Percentiles rank a stretch among this genome's conserved stretches.
These are phyloP conservation scores for Loxodes magnus DNA, from an alignment of 73 alveolate genomes.

Conservation along the genomic window DNA sequence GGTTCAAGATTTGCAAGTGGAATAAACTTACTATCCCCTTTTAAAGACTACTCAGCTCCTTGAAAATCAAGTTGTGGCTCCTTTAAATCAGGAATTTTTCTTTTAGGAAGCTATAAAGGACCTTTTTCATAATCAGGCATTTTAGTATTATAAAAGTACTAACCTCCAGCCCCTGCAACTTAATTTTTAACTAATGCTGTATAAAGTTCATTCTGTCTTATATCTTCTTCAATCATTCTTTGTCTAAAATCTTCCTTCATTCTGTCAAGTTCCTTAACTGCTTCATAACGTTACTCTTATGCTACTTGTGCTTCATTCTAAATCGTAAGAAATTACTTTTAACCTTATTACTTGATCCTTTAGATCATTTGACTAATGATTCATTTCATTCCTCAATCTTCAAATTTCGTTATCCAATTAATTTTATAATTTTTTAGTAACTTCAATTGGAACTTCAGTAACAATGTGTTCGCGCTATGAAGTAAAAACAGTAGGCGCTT, in stretches of 20 bases:
- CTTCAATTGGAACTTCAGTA: conserved; percentile 1
- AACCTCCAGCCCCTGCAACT: not conserved
- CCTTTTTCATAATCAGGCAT: not conserved
- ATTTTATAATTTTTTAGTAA: not conserved
- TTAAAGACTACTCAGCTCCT: not conserved
- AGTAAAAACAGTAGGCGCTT: conserved; percentile 8
- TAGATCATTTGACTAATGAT: conserved; percentile 35
- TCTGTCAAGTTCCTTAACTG: conserved; percentile 52
- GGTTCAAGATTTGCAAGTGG: conserved; percentile 9
- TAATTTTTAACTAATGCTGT: not conserved
- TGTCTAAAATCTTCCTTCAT: conserved; percentile 25
- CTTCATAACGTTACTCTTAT: conserved; percentile 42
- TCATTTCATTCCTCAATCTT: conserved; percentile 42
- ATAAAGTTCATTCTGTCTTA: conserved; percentile 7
- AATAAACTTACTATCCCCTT: conserved; percentile 7
- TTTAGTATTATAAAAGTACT: not conserved
- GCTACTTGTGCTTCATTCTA: conserved; percentile 47
- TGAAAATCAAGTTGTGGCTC: conserved; percentile 4
- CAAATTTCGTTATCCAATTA: conserved; percentile 41
- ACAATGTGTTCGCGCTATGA: not conserved
- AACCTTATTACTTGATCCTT: conserved; percentile 29
- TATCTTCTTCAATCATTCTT: not conserved
- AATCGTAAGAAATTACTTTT: no score
- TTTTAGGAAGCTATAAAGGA: not conserved
- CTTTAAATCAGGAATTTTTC: no score